Conservation (phyloP, 1,139 yeast genomes). For the Pichia sp. region DNA sequence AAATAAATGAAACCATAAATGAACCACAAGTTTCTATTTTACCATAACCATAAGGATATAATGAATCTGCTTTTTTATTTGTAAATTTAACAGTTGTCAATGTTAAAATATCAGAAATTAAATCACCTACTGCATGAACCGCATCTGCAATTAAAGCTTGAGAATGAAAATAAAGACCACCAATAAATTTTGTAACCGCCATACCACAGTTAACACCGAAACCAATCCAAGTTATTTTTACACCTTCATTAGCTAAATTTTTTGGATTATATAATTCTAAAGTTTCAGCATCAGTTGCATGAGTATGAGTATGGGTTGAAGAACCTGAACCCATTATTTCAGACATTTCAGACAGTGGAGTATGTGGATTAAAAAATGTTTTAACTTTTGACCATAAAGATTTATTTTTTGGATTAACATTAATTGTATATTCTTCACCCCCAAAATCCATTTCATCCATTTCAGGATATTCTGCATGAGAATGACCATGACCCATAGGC, state of each 20-base stretch:
- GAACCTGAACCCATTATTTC: slow-evolving; percentile 15
- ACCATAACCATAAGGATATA: slow-evolving; percentile 87
- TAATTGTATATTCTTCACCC: slow-evolving; percentile 24
- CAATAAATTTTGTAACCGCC: slow-evolving; percentile 81
- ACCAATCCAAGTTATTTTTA: slow-evolving; percentile 90
- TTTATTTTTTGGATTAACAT: slow-evolving; percentile 21
- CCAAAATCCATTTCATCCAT: slow-evolving; percentile 23
- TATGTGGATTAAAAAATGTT: slow-evolving; percentile 30
- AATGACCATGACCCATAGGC: slow-evolving; percentile 15
- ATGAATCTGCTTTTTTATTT: slow-evolving; percentile 51
- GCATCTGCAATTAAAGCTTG: slow-evolving; percentile 94
- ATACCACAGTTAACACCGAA: slow-evolving; percentile 73
- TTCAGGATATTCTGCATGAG: slow-evolving; percentile 24
- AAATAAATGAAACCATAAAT: slow-evolving; percentile 73
- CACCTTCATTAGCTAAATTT: slow-evolving; percentile 68
- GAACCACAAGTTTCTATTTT: slow-evolving; percentile 91
- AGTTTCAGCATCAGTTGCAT: slow-evolving; percentile 26
- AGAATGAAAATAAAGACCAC: slow-evolving; percentile 90
- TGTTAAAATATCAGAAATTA: slow-evolving; percentile 84
- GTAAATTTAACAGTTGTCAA: slow-evolving; percentile 83
- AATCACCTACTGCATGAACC: slow-evolving; percentile 83
- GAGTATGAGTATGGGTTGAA: slow-evolving; percentile 32
- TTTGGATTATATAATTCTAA: slow-evolving; percentile 32
- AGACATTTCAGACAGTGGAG: slow-evolving; percentile 27
- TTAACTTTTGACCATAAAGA: slow-evolving; percentile 25